A percentile compares a stretch with the other conserved stretches of the same genome.
Conservation (phyloP, 768 basidiomycete genomes). For the Boletus speciosus region DNA sequence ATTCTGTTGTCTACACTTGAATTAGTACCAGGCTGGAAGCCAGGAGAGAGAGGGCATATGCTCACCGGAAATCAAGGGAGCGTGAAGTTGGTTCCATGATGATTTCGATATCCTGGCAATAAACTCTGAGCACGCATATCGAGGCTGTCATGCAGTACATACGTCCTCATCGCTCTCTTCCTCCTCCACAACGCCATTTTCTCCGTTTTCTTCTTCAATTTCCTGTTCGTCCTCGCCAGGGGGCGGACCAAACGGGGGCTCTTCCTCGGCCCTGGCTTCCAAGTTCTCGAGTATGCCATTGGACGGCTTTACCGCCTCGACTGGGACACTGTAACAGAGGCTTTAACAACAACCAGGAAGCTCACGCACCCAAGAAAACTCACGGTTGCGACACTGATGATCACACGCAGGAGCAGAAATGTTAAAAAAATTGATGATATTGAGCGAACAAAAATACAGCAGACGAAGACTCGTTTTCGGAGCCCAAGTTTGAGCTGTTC, state of each 20-base stretch:
- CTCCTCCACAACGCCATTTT: conserved; percentile 41
- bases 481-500: conserved; percentile 31
- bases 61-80: conserved; percentile 72
- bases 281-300: conserved; percentile 51
- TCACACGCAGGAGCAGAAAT: conserved; percentile 35
- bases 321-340: conserved; percentile 33
- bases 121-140: conserved; percentile 2
- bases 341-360: conserved; percentile 17
- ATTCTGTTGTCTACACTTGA: conserved; percentile 33
- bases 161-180: conserved; percentile 51
- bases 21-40: not conserved
- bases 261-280: conserved; percentile 44
- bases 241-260: conserved; percentile 29
- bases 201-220: conserved; percentile 29
- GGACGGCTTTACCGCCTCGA: conserved; percentile 41
- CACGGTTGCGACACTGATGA: conserved; percentile 60
- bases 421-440: conserved; percentile 42
- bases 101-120: conserved; percentile 76
- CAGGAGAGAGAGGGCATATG: not conserved
- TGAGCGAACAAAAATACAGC: conserved; percentile 33
- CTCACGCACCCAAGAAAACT: conserved; percentile 40
- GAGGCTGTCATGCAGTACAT: conserved; percentile 10
- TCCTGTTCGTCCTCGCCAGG: conserved; percentile 22
- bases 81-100: conserved; percentile 79
- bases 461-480: conserved; percentile 28